phyloP scores from a whole-genome alignment of 2,329 filamentous ascomycete species.

The Rutstroemia sp. region DNA sequence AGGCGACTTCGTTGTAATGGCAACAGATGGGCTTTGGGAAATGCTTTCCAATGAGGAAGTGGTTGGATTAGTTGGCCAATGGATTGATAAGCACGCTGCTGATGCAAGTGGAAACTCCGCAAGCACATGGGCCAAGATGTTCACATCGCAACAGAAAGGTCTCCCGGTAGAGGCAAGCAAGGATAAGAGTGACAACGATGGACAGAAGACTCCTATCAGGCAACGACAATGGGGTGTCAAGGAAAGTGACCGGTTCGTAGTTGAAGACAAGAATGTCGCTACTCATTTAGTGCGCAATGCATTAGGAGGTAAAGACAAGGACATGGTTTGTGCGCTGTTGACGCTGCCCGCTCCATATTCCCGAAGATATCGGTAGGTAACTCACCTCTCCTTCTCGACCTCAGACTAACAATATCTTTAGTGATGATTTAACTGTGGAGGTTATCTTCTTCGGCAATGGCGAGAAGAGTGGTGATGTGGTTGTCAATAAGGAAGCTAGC shows the following conservation, averaged over 20 bases:
- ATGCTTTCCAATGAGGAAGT: slow-evolving; percentile 99
- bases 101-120: slow-evolving; percentile 30
- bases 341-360: slow-evolving; percentile 89
- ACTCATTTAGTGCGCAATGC: slow-evolving; percentile 95
- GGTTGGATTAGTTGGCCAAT: slow-evolving; percentile 90
- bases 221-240: slow-evolving; percentile 86
- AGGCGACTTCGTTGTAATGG: slow-evolving; percentile 93
- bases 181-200: slow-evolving; percentile 43
- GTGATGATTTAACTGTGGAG: slow-evolving; percentile 92
- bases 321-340: slow-evolving; percentile 87
- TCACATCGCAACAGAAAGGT: slow-evolving; percentile 44
- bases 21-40: slow-evolving; percentile 96
- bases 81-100: slow-evolving; percentile 71
- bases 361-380: slow-evolving; percentile 74
- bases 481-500: slow-evolving; percentile 81
- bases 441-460: slow-evolving; percentile 96
- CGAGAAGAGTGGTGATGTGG: slow-evolving; percentile 67
- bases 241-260: slow-evolving; percentile 73
- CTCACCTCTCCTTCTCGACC: not conserved
- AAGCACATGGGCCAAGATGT: slow-evolving; percentile 60
- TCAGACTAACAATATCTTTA: slow-evolving; percentile 31
- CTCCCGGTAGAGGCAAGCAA: slow-evolving; percentile 70
- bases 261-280: slow-evolving; percentile 91
- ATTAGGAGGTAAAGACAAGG: slow-evolving; percentile 83
- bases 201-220: slow-evolving; percentile 81